Conservation (phyloP, 2,329 filamentous ascomycete species). For the Hypoxylon sp. region DNA sequence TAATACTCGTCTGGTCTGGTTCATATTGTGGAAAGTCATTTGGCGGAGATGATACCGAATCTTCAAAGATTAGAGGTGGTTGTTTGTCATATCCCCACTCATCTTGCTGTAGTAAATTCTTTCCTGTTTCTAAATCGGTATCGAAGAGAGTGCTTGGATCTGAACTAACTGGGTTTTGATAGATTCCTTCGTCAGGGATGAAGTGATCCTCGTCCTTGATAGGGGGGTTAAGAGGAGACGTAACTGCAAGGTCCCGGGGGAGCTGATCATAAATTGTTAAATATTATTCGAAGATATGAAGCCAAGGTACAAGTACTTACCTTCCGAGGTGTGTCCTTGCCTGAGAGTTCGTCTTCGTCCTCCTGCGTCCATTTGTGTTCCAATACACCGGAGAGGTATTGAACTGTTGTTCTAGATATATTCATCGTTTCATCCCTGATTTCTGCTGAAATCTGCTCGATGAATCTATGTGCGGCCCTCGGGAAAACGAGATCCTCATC, state of each 20-base stretch:
- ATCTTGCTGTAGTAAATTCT: slow-evolving; percentile 29
- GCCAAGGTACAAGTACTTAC: slow-evolving; percentile 16
- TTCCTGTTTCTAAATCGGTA: slow-evolving; percentile 40
- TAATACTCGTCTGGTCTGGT: slow-evolving; percentile 16
- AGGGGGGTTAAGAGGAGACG: slow-evolving; percentile 42
- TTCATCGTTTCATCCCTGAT: slow-evolving; percentile 38
- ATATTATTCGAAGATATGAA: neutral
- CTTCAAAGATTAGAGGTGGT: neutral
- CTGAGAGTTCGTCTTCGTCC: slow-evolving; percentile 21
- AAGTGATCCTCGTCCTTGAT: slow-evolving; percentile 30
- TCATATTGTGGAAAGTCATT: slow-evolving; percentile 20
- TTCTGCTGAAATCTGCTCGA: slow-evolving; percentile 12
- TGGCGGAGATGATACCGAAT: slow-evolving; percentile 15
- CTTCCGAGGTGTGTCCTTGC: slow-evolving; percentile 12
- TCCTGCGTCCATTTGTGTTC: slow-evolving; percentile 29
- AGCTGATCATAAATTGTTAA: slow-evolving; percentile 31
- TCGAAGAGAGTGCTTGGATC: slow-evolving; percentile 42
- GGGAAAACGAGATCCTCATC: slow-evolving; percentile 43
- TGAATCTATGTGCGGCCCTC: slow-evolving; percentile 21
- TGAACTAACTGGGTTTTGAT: slow-evolving; percentile 40
- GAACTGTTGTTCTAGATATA: slow-evolving; percentile 35
- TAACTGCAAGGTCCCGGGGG: slow-evolving; percentile 33
- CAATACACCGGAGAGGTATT: slow-evolving; percentile 32
- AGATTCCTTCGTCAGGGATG: slow-evolving; percentile 38
- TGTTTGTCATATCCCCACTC: slow-evolving; percentile 8